Percentiles rank a stretch among this genome's conserved stretches.
Conservation (phyloP, 2,329 filamentous ascomycete species). For the Colletotrichum eleusines region DNA sequence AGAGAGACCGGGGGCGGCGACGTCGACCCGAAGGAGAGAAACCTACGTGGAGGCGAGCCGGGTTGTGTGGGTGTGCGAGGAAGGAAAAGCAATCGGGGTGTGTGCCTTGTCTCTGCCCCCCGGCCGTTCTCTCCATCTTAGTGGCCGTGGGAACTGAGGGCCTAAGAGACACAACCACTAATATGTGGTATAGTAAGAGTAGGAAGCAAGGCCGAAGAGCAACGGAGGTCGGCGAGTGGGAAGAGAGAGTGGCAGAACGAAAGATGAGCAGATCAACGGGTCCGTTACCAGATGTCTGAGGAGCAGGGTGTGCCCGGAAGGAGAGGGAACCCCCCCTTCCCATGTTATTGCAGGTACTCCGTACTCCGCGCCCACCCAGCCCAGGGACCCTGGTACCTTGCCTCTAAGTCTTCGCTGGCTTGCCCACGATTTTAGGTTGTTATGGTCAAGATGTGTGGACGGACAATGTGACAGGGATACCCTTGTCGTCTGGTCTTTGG, state of each 20-base stretch:
- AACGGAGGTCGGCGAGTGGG: constrained; percentile 29
- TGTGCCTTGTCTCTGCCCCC: constrained; percentile 35
- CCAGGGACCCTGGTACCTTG: constrained; percentile 36
- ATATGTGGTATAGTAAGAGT: constrained; percentile 14
- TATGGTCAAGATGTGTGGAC: constrained; percentile 38
- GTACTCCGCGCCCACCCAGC: constrained; percentile 32
- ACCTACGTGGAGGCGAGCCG: constrained; percentile 39
- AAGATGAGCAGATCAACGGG: constrained; percentile 43
- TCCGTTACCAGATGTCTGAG: constrained; percentile 36
- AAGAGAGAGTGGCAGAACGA: constrained; percentile 34
- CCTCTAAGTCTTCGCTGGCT: constrained; percentile 28
- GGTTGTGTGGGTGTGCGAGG: constrained; percentile 38
- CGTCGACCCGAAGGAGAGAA: constrained; percentile 40
- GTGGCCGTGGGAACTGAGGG: constrained; percentile 30
- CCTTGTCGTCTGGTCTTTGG: constrained; percentile 30
- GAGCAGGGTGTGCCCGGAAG: constrained; percentile 31
- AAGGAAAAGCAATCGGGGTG: constrained; percentile 22
- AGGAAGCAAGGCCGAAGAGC: constrained; percentile 35
- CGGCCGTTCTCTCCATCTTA: constrained; percentile 33
- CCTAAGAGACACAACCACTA: constrained; percentile 26
- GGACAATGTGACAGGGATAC: constrained; percentile 33
- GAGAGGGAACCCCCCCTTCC: constrained; percentile 14
- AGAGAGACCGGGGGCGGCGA: constrained; percentile 40
- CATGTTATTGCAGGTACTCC: constrained; percentile 35
- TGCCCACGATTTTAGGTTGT: constrained; percentile 42